Base-by-base conservation (phyloP, 1,139 yeast species). In the Blastobotrys raffinosifermentans region DNA sequence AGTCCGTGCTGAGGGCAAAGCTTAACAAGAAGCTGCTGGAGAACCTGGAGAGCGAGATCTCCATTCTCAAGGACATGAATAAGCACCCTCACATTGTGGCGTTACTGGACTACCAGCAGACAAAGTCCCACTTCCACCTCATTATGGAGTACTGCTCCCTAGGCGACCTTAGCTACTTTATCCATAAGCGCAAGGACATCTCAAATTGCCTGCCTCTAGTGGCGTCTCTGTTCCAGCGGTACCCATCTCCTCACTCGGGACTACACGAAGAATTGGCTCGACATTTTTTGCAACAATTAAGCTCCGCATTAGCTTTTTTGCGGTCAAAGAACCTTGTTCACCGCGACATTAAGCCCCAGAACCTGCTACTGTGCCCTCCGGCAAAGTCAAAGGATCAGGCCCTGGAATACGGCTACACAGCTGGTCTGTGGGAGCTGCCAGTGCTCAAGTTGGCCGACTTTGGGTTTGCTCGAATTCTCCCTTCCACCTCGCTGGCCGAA, bases 71-170 rank as follows among this genome's bases (percentile, higher is more conserved):
- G 64, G 77, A 82, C 36, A 72, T 91, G 70, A 25, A 25, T n/a
- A 78, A 80, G 50, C 96, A 91, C 55, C 95, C 96, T 2, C 97
- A 91, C 59, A 84, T 91, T 37, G 98, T 91, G 3, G 80, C 82
- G 10, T 67, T 91, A 35, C 62, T 84, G 39, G 97, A 89, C 53
- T 86, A 85, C 57, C 77, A 80, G 45, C 82, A 85, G 54, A 82
- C 95, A 0, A 60, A 76, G 8, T 67, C 82, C 8, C 86, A 89
- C 60, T 85, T 87, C 64, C 93, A 86, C 60, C 67, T 91, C 47
- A 77, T 89, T n/a, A 91, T 91, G 97, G 97, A 91, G 58, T 91
- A 86, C 63, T 91, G 98, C 58, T 80, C 96, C 0, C 69, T 91
- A 61, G 98, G 98, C 7, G 98, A 91, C 62, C 70, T 91, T 44